Conservation (phyloP, 2,329 filamentous ascomycete species). For the Clonostachys rosea region DNA sequence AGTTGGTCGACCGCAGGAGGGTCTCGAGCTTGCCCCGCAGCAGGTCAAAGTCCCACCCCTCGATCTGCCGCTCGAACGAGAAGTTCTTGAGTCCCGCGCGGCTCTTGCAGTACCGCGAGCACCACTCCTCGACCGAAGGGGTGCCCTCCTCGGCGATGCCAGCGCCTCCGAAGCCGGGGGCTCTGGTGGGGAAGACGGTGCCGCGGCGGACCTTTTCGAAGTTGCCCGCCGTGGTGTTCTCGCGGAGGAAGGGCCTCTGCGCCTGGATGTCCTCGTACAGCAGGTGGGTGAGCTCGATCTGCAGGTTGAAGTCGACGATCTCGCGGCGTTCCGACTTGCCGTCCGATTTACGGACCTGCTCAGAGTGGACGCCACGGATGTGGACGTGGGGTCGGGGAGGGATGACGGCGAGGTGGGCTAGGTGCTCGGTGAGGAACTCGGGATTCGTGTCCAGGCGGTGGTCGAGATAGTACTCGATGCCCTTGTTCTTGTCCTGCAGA, state of each 20-base stretch:
- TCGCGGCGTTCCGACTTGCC: conserved; percentile 35
- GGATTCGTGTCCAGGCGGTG: conserved; percentile 37
- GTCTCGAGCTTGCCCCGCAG: conserved; percentile 46
- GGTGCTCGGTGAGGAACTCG: conserved; percentile 34
- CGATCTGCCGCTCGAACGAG: conserved; percentile 42
- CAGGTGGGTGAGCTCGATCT: conserved; percentile 53
- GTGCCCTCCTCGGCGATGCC: conserved; percentile 20
- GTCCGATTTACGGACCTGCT: conserved; percentile 28
- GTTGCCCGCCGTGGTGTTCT: conserved; percentile 43
- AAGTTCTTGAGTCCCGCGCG: conserved; percentile 53
- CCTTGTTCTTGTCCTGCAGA: conserved; percentile 21
- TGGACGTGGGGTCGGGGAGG: conserved; percentile 50
- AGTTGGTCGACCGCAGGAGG: conserved; percentile 62
- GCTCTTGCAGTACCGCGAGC: conserved; percentile 60
- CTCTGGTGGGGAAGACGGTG: conserved; percentile 48
- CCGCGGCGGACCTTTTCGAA: conserved; percentile 61
- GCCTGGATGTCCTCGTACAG: conserved; percentile 41
- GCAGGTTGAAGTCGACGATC: conserved; percentile 55
- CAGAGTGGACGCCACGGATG: conserved; percentile 47
- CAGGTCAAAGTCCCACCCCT: conserved; percentile 54
- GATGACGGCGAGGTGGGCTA: conserved; percentile 33
- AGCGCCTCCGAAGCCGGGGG: conserved; percentile 32
- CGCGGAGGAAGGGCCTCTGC: conserved; percentile 16
- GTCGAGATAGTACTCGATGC: conserved; percentile 36
- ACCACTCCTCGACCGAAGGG: conserved; percentile 52